Percentiles rank a stretch among this genome's conserved stretches.
Conservation (phyloP, 768 basidiomycete genomes). For the Pleurotus tuoliensis region DNA sequence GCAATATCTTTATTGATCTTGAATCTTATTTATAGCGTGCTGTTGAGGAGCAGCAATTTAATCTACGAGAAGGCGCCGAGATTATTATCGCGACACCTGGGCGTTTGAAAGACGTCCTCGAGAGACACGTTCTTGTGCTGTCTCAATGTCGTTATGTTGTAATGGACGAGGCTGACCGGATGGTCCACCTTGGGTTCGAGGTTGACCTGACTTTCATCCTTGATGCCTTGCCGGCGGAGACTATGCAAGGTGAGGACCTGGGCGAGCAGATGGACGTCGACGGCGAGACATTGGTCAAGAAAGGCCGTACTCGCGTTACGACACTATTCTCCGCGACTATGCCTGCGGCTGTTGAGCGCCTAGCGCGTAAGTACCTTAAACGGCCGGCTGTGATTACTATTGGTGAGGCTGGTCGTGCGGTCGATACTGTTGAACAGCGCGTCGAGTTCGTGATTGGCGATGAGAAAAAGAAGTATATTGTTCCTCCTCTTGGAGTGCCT, state of each 20-base stretch:
- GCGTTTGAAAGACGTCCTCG: slow-evolving; percentile 96
- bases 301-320: slow-evolving; percentile 85
- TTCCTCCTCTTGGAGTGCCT: neutral
- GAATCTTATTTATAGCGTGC: slow-evolving; percentile 51
- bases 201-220: slow-evolving; percentile 91
- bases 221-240: slow-evolving; percentile 83
- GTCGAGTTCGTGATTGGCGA: slow-evolving; percentile 92
- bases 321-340: slow-evolving; percentile 98
- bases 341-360: slow-evolving; percentile 94
- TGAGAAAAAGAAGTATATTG: slow-evolving; percentile 90
- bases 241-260: slow-evolving; percentile 82
- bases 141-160: slow-evolving; percentile 98
- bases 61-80: slow-evolving; percentile 95
- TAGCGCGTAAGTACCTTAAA: slow-evolving; percentile 91
- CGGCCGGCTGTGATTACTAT: slow-evolving; percentile 95
- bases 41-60: slow-evolving; percentile 97
- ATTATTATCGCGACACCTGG: slow-evolving; percentile 99
- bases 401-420: slow-evolving; percentile 95
- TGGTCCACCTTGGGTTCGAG: slow-evolving; percentile 98
- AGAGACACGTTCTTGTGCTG: slow-evolving; percentile 91
- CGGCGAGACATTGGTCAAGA: slow-evolving; percentile 60
- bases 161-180: slow-evolving; percentile 99
- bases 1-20: slow-evolving; percentile 3
- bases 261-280: slow-evolving; percentile 79
- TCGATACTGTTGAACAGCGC: slow-evolving; percentile 95